Percentiles rank a stretch among this genome's conserved stretches.
Evolutionary conservation across 768 basidiomycete species (phyloP).

Genomic region (Asterophora parasitica): DNA sequence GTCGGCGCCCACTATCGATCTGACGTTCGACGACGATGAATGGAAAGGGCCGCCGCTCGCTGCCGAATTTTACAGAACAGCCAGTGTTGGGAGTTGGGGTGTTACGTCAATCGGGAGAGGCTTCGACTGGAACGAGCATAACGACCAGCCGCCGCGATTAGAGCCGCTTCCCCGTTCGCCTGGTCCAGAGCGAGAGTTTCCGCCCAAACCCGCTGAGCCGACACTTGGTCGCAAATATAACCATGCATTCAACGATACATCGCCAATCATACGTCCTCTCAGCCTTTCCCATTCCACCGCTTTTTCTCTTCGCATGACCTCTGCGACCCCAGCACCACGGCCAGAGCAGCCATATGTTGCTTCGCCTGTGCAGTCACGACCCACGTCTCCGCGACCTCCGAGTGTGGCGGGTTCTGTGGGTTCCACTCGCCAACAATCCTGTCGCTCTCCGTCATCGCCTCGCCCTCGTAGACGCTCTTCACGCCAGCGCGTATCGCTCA

Average conservation of each 20-base stretch:
- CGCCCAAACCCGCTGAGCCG: constrained; percentile 15
- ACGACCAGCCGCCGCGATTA: constrained; percentile 26
- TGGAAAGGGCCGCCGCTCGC: constrained; percentile 53
- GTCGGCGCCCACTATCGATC: constrained; percentile 52
- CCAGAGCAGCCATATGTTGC: constrained; percentile 25
- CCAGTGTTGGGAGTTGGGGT: constrained; percentile 78
- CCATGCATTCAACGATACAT: constrained; percentile 30
- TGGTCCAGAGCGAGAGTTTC: constrained; percentile 16
- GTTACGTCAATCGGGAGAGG: constrained; percentile 83
- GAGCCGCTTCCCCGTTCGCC: constrained; percentile 15
- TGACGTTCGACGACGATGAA: constrained; percentile 66
- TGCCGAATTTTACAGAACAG: constrained; percentile 49
- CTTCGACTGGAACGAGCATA: constrained; percentile 62
- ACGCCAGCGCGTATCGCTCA: constrained; percentile 78
- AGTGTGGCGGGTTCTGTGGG: constrained; percentile 18
- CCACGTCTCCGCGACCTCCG: constrained; percentile 27
- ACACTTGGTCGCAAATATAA: constrained; percentile 34
- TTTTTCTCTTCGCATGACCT: constrained; percentile 24
- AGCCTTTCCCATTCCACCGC: constrained; percentile 18
- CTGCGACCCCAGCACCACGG: constrained; percentile 19
- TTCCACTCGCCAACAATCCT: constrained; percentile 26
- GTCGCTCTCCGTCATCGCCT: constrained; percentile 52
- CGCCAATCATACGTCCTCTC: constrained; percentile 22
- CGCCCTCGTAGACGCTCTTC: constrained; percentile 75
- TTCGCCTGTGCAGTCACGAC: constrained; percentile 29